These are phyloP conservation scores for Talaromyces sp. DNA, from an alignment of 2,329 filamentous ascomycete genomes.

Conservation along the genomic window DNA sequence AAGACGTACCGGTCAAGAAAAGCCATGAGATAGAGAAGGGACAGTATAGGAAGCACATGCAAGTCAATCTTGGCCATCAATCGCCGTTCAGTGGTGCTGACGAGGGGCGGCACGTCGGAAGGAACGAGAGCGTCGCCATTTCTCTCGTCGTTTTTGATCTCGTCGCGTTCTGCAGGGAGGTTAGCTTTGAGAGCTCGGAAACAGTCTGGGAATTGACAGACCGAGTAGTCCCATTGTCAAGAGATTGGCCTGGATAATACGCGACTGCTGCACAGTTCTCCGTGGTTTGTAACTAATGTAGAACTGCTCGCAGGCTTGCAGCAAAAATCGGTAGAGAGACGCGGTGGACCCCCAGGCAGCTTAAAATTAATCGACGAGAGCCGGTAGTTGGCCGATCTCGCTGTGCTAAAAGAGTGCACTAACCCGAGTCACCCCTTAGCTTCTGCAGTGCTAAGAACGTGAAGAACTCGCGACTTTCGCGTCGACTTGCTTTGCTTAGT, in stretches of 20 bases:
- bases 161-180: neutral
- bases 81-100: conserved; percentile 49
- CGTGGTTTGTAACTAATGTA: neutral
- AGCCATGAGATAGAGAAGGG: conserved; percentile 65
- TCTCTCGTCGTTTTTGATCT: neutral
- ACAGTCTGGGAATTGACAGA: neutral
- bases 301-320: neutral
- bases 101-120: conserved; percentile 8
- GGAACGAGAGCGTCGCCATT: neutral
- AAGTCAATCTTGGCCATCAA: conserved; percentile 67
- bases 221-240: neutral
- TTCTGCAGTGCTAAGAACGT: neutral
- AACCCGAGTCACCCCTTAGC: neutral
- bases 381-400: neutral
- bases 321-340: neutral
- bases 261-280: neutral
- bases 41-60: conserved; percentile 67
- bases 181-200: neutral
- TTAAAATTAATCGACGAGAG: neutral
- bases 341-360: neutral
- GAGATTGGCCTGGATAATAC: neutral
- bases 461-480: neutral
- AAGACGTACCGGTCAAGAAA: conserved; percentile 52
- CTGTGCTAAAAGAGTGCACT: neutral
- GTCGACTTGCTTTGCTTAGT: neutral